Percentiles rank a stretch among this genome's conserved stretches.
These are phyloP conservation scores for Penicillium rolfsii DNA, from an alignment of 2,329 filamentous ascomycete species.

Conservation along the genomic window DNA sequence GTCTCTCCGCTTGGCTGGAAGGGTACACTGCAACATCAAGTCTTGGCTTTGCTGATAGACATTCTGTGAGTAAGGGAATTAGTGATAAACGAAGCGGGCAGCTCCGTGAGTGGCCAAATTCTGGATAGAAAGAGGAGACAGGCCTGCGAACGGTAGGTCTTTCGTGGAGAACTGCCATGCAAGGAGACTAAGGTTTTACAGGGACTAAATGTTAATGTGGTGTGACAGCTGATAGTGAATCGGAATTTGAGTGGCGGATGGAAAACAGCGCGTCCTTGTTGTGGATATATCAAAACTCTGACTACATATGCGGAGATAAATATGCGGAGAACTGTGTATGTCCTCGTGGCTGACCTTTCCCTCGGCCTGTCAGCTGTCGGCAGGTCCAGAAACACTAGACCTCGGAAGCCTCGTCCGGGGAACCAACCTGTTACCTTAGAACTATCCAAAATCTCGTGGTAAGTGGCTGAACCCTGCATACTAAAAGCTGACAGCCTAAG, in stretches of 20 bases:
- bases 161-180: slow-evolving; percentile 2
- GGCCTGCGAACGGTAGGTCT: not conserved
- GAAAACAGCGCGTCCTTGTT: not conserved
- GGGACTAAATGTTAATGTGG: not conserved
- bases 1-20: slow-evolving; percentile 29
- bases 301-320: not conserved
- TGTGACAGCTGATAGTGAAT: not conserved
- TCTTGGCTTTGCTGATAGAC: slow-evolving; percentile 22
- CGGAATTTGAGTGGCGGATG: not conserved
- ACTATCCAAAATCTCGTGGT: too few relatives aligned
- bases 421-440: not conserved
- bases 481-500: too few relatives aligned
- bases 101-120: slow-evolving; percentile 7
- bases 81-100: slow-evolving; percentile 19
- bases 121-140: not conserved
- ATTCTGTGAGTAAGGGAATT: not conserved
- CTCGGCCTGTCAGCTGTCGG: not conserved
- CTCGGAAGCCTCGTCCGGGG: not conserved
- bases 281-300: not conserved
- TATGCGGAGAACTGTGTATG: not conserved
- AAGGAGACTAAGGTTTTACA: slow-evolving; percentile 3
- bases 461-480: too few relatives aligned
- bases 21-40: slow-evolving; percentile 29
- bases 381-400: not conserved
- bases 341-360: not conserved